Conservation (phyloP, 2,329 filamentous ascomycete species). For the Claviceps citrina region DNA sequence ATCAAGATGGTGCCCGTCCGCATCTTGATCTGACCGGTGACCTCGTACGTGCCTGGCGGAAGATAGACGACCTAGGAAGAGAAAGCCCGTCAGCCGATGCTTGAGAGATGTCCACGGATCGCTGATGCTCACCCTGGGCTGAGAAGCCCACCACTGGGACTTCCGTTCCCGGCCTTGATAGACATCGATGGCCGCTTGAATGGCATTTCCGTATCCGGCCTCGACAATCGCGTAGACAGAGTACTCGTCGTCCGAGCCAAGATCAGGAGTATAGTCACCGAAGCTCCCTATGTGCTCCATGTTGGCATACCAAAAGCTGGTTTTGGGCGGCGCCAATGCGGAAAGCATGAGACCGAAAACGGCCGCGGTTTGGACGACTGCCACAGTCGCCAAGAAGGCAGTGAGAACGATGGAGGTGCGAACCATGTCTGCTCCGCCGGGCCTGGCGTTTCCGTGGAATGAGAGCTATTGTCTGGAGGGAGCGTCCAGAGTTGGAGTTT, state of each 20-base stretch:
- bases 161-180: conserved; percentile 19
- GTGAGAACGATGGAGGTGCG: conserved; percentile 7
- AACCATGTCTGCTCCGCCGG: conserved; percentile 6
- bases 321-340: too few species aligned
- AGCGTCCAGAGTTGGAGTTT: too few species aligned
- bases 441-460: neutral
- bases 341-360: too few species aligned
- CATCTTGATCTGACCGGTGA: conserved; percentile 24
- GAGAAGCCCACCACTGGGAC: conserved; percentile 24
- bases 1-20: conserved; percentile 30
- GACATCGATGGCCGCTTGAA: conserved; percentile 24
- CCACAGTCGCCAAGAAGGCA: conserved; percentile 9
- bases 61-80: conserved; percentile 23
- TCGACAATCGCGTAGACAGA: conserved; percentile 22
- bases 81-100: neutral
- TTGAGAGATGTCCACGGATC: too few species aligned
- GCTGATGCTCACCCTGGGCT: conserved; percentile 23
- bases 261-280: conserved; percentile 26
- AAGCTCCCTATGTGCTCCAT: conserved; percentile 23
- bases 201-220: conserved; percentile 20
- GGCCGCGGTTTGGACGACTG: too few species aligned
- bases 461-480: neutral
- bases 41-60: conserved; percentile 25
- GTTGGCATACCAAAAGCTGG: conserved; percentile 27
- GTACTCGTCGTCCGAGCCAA: conserved; percentile 23